Conservation (phyloP, 177 flowering plant genomes). For the Vitis hybrid region DNA sequence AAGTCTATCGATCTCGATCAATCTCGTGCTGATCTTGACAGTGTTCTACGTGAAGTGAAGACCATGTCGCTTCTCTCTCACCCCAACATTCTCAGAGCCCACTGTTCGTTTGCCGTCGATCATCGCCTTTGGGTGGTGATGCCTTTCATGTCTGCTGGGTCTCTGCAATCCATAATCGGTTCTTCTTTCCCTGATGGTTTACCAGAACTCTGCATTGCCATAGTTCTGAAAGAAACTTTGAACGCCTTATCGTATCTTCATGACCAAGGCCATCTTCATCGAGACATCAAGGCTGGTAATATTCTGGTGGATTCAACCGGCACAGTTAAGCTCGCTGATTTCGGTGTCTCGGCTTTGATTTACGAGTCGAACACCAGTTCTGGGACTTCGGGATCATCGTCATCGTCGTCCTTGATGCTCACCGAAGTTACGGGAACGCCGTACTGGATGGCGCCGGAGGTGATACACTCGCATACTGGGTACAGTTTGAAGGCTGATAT, state of each 20-base stretch:
- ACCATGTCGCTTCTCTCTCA: constrained; percentile 73
- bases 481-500: constrained; percentile 88
- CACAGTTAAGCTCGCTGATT: constrained; percentile 68
- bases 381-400: constrained; percentile 12
- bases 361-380: constrained; percentile 44
- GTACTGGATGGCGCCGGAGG: constrained; percentile 96
- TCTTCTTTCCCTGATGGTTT: constrained; percentile 69
- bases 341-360: constrained; percentile 76
- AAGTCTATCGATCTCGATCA: constrained; percentile 71
- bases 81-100: constrained; percentile 78
- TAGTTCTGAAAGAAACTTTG: constrained; percentile 59
- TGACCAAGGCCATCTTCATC: constrained; percentile 72
- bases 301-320: constrained; percentile 70
- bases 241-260: constrained; percentile 75
- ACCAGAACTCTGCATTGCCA: constrained; percentile 58
- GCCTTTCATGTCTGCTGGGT: constrained; percentile 93
- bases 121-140: constrained; percentile 87
- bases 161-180: constrained; percentile 70
- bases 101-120: constrained; percentile 74
- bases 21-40: constrained; percentile 52
- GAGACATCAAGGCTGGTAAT: constrained; percentile 84
- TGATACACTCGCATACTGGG: constrained; percentile 70
- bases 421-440: constrained; percentile 77
- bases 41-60: constrained; percentile 60
- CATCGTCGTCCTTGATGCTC: constrained; percentile 33